phyloP scores from a whole-genome alignment of 306 rosid species.

The Ormosia semicastrata region DNA sequence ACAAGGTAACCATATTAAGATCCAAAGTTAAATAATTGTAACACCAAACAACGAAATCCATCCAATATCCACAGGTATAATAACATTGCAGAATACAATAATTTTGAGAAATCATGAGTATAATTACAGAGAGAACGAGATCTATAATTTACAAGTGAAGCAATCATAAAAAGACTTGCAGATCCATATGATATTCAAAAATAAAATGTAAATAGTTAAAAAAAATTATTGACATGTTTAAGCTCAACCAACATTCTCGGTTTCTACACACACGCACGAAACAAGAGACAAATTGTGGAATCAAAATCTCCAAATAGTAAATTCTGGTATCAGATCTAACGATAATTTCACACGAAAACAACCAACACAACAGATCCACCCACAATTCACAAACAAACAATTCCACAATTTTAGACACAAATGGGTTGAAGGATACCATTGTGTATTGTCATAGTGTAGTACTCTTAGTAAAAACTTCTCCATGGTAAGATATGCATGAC shows the following conservation, averaged over 20 bases:
- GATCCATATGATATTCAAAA: slow-evolving; percentile 4
- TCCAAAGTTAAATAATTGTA: not conserved
- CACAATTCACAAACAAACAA: slow-evolving; percentile 8
- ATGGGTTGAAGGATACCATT: too few species aligned
- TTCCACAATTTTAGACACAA: too few species aligned
- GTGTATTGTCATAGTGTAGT: not conserved
- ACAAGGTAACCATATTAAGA: not conserved
- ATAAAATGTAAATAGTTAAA: not conserved
- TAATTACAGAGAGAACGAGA: slow-evolving; percentile 20
- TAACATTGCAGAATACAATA: not conserved
- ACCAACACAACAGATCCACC: slow-evolving; percentile 38
- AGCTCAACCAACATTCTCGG: not conserved
- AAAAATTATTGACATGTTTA: not conserved
- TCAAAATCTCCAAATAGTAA: not conserved
- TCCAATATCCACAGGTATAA: not conserved
- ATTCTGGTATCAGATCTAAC: slow-evolving; percentile 42
- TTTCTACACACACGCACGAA: slow-evolving; percentile 4
- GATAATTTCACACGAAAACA: slow-evolving; percentile 1
- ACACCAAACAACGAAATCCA: not conserved
- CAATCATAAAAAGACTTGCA: not conserved
- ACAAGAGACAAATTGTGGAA: slow-evolving; percentile 4
- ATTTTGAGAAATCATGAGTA: not conserved
- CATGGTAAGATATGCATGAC: not conserved
- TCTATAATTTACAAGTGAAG: slow-evolving; percentile 28
- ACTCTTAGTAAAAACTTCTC: not conserved